phyloP scores from a whole-genome alignment of 116 monocot species.

The Cymodocea nodosa region DNA sequence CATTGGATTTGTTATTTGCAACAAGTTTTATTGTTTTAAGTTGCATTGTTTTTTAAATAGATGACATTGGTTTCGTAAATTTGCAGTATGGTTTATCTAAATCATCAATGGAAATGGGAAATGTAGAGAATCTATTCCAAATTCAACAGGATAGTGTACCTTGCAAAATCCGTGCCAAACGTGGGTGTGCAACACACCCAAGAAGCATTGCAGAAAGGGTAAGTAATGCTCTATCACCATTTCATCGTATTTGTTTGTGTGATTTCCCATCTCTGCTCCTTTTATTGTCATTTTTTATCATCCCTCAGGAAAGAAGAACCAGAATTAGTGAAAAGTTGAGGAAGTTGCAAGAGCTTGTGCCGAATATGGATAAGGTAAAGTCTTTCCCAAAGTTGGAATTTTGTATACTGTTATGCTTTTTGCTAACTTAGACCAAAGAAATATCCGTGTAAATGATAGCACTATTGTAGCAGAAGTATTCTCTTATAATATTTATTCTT shows the following conservation, averaged over 20 bases:
- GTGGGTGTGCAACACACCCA: constrained; percentile 90
- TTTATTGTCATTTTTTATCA: not conserved
- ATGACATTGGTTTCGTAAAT: not conserved
- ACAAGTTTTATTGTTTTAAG: too few relatives aligned
- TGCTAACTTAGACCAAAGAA: not conserved
- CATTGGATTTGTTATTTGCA: too few relatives aligned
- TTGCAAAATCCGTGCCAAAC: constrained; percentile 80
- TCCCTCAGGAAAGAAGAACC: constrained; percentile 61
- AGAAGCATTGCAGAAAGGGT: constrained; percentile 94
- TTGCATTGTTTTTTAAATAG: too few relatives aligned
- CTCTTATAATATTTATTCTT: too few relatives aligned
- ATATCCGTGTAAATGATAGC: too few relatives aligned
- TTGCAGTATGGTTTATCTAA: not conserved
- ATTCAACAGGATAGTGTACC: constrained; percentile 63
- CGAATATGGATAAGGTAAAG: constrained; percentile 87
- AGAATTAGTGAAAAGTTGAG: constrained; percentile 78
- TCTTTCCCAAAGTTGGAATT: not conserved
- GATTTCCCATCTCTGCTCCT: not conserved
- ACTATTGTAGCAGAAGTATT: too few relatives aligned
- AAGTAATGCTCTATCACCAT: constrained; percentile 5
- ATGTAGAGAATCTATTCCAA: constrained; percentile 62
- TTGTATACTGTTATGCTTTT: not conserved
- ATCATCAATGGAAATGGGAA: constrained; percentile 1
- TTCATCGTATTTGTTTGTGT: not conserved
- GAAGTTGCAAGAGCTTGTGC: constrained; percentile 83